Evolutionary conservation across 176 grass and related monocot genomes (phyloP).

Genomic region (Triticum timopheevii): DNA sequence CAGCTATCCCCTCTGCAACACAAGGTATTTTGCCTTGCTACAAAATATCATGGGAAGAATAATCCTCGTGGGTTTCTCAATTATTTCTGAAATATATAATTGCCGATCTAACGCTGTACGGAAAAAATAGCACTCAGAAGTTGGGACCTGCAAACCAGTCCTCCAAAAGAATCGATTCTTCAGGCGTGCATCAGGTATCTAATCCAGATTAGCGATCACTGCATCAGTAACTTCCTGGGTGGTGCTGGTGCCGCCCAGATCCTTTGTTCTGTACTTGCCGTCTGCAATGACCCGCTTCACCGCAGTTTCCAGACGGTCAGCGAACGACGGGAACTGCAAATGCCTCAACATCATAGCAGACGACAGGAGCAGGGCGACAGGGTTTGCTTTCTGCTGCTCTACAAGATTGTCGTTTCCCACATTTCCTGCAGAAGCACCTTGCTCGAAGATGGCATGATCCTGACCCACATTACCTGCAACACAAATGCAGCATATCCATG

Average conservation of each 20-base stretch:
- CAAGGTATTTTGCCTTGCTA: conserved; percentile 33
- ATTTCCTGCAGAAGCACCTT: conserved; percentile 95
- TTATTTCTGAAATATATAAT: conserved; percentile 49
- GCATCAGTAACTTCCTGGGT: conserved; percentile 91
- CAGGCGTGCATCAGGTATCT: conserved; percentile 25
- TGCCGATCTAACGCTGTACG: conserved; percentile 35
- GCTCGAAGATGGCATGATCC: conserved; percentile 93
- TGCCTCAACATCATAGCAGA: conserved; percentile 96
- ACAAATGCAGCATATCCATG: not conserved
- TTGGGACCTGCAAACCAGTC: conserved; percentile 37
- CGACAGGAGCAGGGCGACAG: conserved; percentile 81
- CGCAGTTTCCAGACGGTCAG: conserved; percentile 77
- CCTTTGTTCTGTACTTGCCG: conserved; percentile 68
- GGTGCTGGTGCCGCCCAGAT: conserved; percentile 73
- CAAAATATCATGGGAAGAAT: conserved; percentile 10
- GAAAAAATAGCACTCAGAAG: conserved; percentile 30
- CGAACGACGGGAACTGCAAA: conserved; percentile 87
- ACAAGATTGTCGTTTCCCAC: conserved; percentile 72
- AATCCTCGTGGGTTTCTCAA: conserved; percentile 28
- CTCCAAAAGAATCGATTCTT: conserved; percentile 34
- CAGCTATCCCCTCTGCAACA: conserved; percentile 22
- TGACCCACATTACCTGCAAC: conserved; percentile 88
- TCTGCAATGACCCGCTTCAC: conserved; percentile 72
- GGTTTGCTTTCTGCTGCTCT: conserved; percentile 81
- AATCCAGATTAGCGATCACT: conserved; percentile 75